Conservation (phyloP, 1,284 basidiomycete species). For the Cystobasidium pallidum region DNA sequence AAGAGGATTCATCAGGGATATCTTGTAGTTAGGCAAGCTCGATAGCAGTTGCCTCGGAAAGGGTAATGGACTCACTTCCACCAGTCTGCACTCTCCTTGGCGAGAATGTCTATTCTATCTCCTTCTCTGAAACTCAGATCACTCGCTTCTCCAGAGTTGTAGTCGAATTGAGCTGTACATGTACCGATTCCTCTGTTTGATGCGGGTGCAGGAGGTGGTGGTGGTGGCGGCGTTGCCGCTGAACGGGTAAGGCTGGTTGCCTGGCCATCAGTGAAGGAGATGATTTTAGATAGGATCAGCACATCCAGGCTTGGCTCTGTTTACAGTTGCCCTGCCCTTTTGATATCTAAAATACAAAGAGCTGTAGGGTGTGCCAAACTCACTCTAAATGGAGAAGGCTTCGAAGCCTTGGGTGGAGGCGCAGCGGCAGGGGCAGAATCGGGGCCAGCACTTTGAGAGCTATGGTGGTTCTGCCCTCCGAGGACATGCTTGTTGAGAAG, state of each 20-base stretch:
- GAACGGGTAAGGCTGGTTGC: constrained; percentile 1
- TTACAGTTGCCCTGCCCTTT: neutral
- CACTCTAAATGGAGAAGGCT: constrained; percentile 28
- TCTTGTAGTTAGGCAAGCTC: too few species aligned
- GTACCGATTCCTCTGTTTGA: constrained; percentile 37
- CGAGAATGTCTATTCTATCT: constrained; percentile 28
- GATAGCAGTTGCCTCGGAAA: too few species aligned
- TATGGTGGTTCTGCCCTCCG: constrained; percentile 11
- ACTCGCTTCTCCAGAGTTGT: constrained; percentile 31
- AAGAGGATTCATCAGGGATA: neutral
- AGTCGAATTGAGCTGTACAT: constrained; percentile 38
- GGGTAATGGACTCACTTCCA: constrained; percentile 21
- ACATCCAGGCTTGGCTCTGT: neutral
- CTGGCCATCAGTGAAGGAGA: neutral
- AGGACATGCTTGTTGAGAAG: constrained; percentile 38
- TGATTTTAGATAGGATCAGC: neutral
- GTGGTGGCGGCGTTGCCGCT: constrained; percentile 19
- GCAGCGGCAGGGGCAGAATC: constrained; percentile 10
- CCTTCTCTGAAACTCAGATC: constrained; percentile 39
- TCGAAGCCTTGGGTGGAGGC: constrained; percentile 22
- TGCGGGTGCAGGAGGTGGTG: constrained; percentile 9
- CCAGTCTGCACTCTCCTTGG: constrained; percentile 41
- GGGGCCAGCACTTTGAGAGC: neutral
- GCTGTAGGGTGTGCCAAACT: neutral
- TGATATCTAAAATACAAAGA: neutral